These are phyloP conservation scores for Liriodendron chinense DNA, from an alignment of 164 flowering plant species.

Conservation along the genomic window DNA sequence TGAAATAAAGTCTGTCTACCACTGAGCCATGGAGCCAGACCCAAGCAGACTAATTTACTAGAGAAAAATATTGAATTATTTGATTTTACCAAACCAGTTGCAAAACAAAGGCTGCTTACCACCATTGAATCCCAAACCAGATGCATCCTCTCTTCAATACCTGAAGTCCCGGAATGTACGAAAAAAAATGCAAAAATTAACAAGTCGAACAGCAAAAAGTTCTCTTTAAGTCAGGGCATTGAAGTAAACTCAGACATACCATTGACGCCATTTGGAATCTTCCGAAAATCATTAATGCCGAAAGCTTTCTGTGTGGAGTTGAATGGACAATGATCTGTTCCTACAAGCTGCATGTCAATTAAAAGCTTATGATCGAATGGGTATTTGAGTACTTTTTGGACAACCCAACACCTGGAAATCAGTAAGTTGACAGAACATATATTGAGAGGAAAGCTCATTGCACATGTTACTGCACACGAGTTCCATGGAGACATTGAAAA, in stretches of 20 bases:
- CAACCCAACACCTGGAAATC: not conserved
- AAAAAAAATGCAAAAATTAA: not conserved
- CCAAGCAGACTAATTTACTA: too few species aligned
- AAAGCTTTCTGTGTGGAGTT: conserved; percentile 87
- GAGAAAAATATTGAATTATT: too few species aligned
- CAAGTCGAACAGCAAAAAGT: too few species aligned
- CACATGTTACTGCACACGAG: too few species aligned
- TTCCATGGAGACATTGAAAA: too few species aligned
- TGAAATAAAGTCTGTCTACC: too few species aligned
- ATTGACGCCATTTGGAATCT: conserved; percentile 97
- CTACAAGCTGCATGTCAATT: conserved; percentile 71
- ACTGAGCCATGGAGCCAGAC: too few species aligned
- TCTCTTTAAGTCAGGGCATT: not conserved
- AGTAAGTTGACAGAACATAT: too few species aligned
- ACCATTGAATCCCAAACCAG: conserved; percentile 92
- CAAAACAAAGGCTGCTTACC: conserved; percentile 45
- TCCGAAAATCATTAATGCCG: conserved; percentile 92
- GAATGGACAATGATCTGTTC: conserved; percentile 93
- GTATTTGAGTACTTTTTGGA: not conserved
- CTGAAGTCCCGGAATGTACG: conserved; percentile 29
- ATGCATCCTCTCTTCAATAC: conserved; percentile 98
- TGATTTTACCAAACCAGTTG: not conserved
- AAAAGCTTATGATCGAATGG: not conserved
- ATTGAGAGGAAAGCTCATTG: too few species aligned
- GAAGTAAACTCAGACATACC: conserved; percentile 43